phyloP scores from a whole-genome alignment of 2,329 filamentous ascomycete genomes.

The Aspergillus sp. region DNA sequence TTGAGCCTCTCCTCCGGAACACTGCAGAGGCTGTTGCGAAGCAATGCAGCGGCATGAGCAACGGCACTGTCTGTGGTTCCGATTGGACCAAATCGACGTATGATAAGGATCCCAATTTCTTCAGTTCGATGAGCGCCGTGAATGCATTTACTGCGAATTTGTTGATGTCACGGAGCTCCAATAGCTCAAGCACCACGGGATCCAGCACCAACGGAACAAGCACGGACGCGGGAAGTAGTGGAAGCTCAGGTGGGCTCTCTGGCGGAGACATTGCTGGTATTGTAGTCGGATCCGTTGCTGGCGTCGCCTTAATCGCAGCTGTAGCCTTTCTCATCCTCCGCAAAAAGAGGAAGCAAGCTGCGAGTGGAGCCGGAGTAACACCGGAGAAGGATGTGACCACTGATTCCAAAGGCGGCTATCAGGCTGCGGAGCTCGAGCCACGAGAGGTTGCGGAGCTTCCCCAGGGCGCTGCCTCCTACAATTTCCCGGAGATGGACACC shows the following conservation, averaged over 20 bases:
- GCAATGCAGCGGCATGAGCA: not conserved
- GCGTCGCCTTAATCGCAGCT: not conserved
- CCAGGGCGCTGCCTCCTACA: not conserved
- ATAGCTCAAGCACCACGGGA: not conserved
- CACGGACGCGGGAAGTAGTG: not conserved
- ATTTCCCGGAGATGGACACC: not conserved
- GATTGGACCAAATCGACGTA: not conserved
- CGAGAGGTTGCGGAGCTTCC: not conserved
- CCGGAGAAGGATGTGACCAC: not conserved
- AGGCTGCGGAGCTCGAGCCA: not conserved
- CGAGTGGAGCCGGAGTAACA: not conserved
- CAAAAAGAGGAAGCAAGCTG: not conserved
- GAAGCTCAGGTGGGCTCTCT: not conserved
- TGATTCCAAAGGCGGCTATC: not conserved
- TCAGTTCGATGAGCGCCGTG: not conserved
- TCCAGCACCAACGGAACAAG: not conserved
- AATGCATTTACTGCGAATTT: not conserved
- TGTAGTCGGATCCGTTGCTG: conserved; percentile 1
- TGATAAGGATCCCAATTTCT: not conserved
- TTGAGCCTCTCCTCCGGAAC: not conserved
- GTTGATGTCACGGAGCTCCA: not conserved
- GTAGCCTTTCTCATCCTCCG: not conserved
- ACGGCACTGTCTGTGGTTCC: not conserved
- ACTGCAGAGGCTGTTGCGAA: not conserved
- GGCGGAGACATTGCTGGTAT: conserved; percentile 1